These are phyloP conservation scores for Coemansia sp. DNA, from an alignment of 192 early-diverging fungal species.

Conservation along the genomic window DNA sequence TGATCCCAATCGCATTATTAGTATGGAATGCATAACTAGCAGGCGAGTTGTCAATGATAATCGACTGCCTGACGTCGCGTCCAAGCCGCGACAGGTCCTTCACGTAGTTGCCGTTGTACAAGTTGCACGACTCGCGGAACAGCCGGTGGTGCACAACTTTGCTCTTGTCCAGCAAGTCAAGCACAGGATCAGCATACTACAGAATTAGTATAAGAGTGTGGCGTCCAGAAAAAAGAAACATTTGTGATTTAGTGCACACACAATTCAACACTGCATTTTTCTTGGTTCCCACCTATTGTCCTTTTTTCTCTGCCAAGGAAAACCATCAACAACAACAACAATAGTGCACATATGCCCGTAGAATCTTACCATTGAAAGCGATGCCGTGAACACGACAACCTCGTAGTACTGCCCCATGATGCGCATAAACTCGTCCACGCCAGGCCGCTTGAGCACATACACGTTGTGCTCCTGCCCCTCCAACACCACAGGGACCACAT, in stretches of 20 bases:
- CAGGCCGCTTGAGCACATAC: constrained; percentile 94
- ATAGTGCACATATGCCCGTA: constrained; percentile 3
- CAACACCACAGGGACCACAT: constrained; percentile 89
- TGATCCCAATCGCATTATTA: constrained; percentile 93
- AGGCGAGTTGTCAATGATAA: constrained; percentile 96
- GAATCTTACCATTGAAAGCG: constrained; percentile 67
- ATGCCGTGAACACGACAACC: constrained; percentile 94
- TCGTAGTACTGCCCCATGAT: constrained; percentile 85
- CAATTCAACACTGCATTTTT: neutral
- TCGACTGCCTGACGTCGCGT: constrained; percentile 73
- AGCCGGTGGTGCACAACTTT: constrained; percentile 86
- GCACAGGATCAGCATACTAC: constrained; percentile 98
- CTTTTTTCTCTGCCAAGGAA: neutral
- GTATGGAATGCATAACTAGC: constrained; percentile 96
- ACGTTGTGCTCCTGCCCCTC: constrained; percentile 89
- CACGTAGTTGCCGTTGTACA: constrained; percentile 96
- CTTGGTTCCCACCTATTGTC: neutral
- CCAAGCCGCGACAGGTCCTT: constrained; percentile 93
- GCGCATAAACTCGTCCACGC: constrained; percentile 90
- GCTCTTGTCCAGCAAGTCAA: constrained; percentile 86
- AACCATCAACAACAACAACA: constrained; percentile 16
- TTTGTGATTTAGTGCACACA: neutral
- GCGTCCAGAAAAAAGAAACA: constrained; percentile 2
- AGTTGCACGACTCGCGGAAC: constrained; percentile 93
- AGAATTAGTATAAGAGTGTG: neutral